These are phyloP conservation scores for Cyclaneusma minus DNA, from an alignment of 2,329 filamentous ascomycete species.

Conservation along the genomic window DNA sequence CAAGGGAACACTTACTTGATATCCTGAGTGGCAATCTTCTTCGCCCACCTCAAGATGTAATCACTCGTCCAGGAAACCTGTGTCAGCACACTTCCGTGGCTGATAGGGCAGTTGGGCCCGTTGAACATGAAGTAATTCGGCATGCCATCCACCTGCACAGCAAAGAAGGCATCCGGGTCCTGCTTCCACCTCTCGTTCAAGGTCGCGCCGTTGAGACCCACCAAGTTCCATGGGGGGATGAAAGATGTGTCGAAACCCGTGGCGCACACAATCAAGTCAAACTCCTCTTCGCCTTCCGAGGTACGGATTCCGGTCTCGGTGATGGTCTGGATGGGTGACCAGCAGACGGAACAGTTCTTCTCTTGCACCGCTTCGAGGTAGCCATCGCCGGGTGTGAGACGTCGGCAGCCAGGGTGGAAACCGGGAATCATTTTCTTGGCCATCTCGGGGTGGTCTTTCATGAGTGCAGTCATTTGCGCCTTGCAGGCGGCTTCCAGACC, in stretches of 20 bases:
- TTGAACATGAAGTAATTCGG: slow-evolving; percentile 18
- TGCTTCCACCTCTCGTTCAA: slow-evolving; percentile 12
- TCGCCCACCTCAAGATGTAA: slow-evolving; percentile 19
- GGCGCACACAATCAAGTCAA: slow-evolving; percentile 22
- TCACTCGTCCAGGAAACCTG: slow-evolving; percentile 20
- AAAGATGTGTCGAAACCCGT: slow-evolving; percentile 19
- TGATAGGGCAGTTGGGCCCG: slow-evolving; percentile 17
- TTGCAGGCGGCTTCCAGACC: slow-evolving; percentile 3
- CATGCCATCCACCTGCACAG: slow-evolving; percentile 13
- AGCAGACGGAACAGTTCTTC: slow-evolving; percentile 21
- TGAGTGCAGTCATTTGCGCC: slow-evolving; percentile 1
- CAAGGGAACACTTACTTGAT: slow-evolving; percentile 14
- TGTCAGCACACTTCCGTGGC: slow-evolving; percentile 16
- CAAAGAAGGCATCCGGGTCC: slow-evolving; percentile 13
- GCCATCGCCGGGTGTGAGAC: slow-evolving; percentile 25
- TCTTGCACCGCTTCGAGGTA: slow-evolving; percentile 24
- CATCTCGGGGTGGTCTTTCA: slow-evolving; percentile 21
- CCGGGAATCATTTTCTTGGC: slow-evolving; percentile 24
- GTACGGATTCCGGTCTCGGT: slow-evolving; percentile 19
- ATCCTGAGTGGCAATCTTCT: slow-evolving; percentile 20
- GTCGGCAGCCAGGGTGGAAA: slow-evolving; percentile 27
- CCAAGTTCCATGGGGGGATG: slow-evolving; percentile 13
- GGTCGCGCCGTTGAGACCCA: slow-evolving; percentile 12
- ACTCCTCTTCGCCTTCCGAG: slow-evolving; percentile 12
- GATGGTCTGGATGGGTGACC: slow-evolving; percentile 17